Base-by-base conservation (phyloP, 192 early-diverging fungal species). In the Pilobolus umbonatus region DNA sequence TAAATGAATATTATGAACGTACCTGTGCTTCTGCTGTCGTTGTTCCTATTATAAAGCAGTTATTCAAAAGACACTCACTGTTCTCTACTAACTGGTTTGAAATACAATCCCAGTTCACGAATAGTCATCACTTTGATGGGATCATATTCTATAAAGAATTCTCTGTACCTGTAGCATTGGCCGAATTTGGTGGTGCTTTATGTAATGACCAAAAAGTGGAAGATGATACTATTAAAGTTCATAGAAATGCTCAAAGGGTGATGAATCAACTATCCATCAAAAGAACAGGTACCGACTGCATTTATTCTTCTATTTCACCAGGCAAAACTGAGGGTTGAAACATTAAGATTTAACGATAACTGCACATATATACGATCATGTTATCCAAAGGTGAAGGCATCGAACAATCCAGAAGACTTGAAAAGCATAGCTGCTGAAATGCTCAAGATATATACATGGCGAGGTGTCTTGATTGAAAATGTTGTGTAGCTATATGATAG, bases 271-370 rank as follows among this genome's bases (percentile, higher is more conserved):
- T 46, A 10, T 19, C 45, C 7, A 24, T 24, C 21, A 46, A 46
- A 46, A 46, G 45, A 24, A 46, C 21, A 46, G 26, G 26, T 12
- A 22, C 45, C 19, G 26, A 46, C 22, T 8, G 45, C 26, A 7
- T 46, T 46, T 22, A 46, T 22, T 22, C 11, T 46, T 24, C 26
- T 46, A 46, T 46, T 46, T 46, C 45, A 46, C 45, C 21, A 46
- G 12, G 45, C 9, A 22, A 46, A 46, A 12, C 45, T 46, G 8
- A 19, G 21, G 8, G 21, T 46, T 25, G 45, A 46, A 46, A 46
- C 45, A 24, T 24, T 22, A 8, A 9, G 22, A 12, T 24, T 46
- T 26, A 46, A 25, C 14, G 45, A 46, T 24, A 46, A 22, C 14
- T 12, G 45, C 12, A 46, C 45, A 12, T 46, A 46, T 12, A 24